Conservation (phyloP, 805 yeast species). For the Candida anglica region DNA sequence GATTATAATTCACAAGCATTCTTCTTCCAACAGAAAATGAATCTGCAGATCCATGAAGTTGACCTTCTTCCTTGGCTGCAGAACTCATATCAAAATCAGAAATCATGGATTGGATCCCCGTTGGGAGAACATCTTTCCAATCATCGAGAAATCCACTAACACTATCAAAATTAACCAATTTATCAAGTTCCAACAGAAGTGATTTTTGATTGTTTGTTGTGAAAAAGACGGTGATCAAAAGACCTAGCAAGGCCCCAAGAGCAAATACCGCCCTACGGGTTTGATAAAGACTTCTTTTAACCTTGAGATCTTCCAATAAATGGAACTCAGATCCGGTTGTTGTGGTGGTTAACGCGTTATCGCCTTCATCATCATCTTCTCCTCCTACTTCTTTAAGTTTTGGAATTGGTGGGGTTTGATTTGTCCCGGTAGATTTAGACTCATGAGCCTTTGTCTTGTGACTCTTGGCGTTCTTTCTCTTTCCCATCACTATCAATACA, state of each 20-base stretch:
- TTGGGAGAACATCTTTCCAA: slow-evolving; percentile 74
- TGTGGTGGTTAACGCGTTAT: background rate
- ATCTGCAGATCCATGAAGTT: slow-evolving; percentile 58
- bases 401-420: background rate
- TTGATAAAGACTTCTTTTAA: slow-evolving; percentile 25
- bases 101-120: slow-evolving; percentile 55
- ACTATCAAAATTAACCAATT: slow-evolving; percentile 50
- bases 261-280: slow-evolving; percentile 60
- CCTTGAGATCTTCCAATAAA: background rate
- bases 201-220: slow-evolving; percentile 38
- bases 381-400: background rate
- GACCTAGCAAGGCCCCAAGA: slow-evolving; percentile 71
- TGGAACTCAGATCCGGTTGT: too few species aligned
- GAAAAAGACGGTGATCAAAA: slow-evolving; percentile 58
- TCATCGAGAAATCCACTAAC: slow-evolving; percentile 60
- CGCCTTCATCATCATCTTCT: slow-evolving; percentile 1
- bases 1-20: slow-evolving; percentile 48
- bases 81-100: slow-evolving; percentile 46
- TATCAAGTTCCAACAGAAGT: slow-evolving; percentile 44
- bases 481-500: too few species aligned
- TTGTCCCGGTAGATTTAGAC: too few species aligned
- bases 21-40: slow-evolving; percentile 83
- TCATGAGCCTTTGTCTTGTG: too few species aligned
- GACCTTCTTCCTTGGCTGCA: slow-evolving; percentile 15
- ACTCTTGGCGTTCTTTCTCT: too few species aligned